Percentiles rank a stretch among this genome's conserved stretches.
These are phyloP conservation scores for Aspergillus novofumigatus DNA, from an alignment of 2,329 filamentous ascomycete species.

Conservation along the genomic window DNA sequence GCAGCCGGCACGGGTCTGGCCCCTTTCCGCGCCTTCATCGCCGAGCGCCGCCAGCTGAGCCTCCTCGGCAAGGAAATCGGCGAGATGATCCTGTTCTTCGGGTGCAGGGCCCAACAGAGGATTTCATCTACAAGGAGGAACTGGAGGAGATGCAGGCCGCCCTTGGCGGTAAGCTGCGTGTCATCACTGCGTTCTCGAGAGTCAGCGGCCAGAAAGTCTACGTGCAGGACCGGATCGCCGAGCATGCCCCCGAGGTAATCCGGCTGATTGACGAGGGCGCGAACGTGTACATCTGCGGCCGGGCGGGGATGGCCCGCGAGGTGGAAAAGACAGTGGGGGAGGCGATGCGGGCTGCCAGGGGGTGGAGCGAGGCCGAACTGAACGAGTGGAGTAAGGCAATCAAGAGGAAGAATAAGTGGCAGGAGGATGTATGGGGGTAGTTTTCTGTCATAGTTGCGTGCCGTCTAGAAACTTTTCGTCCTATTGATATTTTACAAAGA, in stretches of 20 bases:
- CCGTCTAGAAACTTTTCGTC: too few species aligned
- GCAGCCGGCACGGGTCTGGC: constrained; percentile 50
- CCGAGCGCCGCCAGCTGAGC: constrained; percentile 37
- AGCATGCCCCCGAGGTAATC: constrained; percentile 27
- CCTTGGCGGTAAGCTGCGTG: constrained; percentile 14
- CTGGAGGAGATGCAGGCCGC: constrained; percentile 19
- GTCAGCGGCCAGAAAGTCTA: constrained; percentile 22
- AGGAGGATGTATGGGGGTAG: constrained; percentile 49
- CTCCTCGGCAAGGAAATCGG: constrained; percentile 36
- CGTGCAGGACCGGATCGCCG: constrained; percentile 38
- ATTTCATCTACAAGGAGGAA: constrained; percentile 36
- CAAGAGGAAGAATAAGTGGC: constrained; percentile 51
- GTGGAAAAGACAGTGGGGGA: constrained; percentile 38
- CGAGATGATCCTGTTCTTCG: constrained; percentile 40
- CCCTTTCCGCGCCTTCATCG: constrained; percentile 43
- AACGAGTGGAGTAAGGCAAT: constrained; percentile 46
- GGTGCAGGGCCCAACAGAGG: constrained; percentile 35
- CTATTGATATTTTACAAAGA: too few species aligned
- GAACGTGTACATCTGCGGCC: constrained; percentile 41
- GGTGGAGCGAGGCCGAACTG: constrained; percentile 38
- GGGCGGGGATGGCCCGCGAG: constrained; percentile 38
- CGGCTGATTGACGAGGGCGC: constrained; percentile 35
- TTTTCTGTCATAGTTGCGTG: not conserved
- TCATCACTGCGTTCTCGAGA: constrained; percentile 28
- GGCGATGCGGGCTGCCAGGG: constrained; percentile 32